Evolutionary conservation across 352 stramenopile species (phyloP).

Genomic region (Phytophthora fragariaefolia): DNA sequence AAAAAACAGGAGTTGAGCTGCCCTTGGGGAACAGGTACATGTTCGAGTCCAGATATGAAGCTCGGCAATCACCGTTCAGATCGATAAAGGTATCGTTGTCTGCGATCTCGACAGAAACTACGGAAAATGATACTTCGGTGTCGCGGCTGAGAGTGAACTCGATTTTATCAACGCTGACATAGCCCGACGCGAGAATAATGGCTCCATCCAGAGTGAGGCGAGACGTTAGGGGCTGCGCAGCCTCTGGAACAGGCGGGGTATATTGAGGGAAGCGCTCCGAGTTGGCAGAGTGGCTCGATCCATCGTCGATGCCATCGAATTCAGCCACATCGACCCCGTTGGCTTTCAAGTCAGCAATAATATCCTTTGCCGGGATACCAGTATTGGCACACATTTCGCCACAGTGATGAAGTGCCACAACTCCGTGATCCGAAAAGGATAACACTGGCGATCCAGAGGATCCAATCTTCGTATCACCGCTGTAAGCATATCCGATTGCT

Average conservation of each 20-base stretch:
- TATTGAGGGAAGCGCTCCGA: slow-evolving; percentile 46
- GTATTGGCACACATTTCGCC: slow-evolving; percentile 60
- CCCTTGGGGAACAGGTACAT: slow-evolving; percentile 58
- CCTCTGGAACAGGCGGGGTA: slow-evolving; percentile 22
- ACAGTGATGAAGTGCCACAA: slow-evolving; percentile 75
- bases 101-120: slow-evolving; percentile 65
- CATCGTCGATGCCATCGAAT: slow-evolving; percentile 46
- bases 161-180: slow-evolving; percentile 57
- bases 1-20: slow-evolving; percentile 30
- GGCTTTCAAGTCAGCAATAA: slow-evolving; percentile 47
- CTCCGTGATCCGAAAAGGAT: slow-evolving; percentile 50
- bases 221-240: slow-evolving; percentile 12
- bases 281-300: slow-evolving; percentile 29
- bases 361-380: slow-evolving; percentile 49
- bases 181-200: slow-evolving; percentile 35
- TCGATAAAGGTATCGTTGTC: slow-evolving; percentile 57
- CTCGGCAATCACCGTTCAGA: slow-evolving; percentile 67
- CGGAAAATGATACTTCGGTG: slow-evolving; percentile 49
- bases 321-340: slow-evolving; percentile 34
- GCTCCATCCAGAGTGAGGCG: slow-evolving; percentile 31
- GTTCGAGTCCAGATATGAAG: slow-evolving; percentile 59
- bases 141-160: slow-evolving; percentile 47
- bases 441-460: slow-evolving; percentile 72
- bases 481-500: slow-evolving; percentile 55
- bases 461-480: slow-evolving; percentile 64